Percentiles rank a stretch among this genome's conserved stretches.
phyloP scores from a whole-genome alignment of 495 filamentous ascomycete species.

The Glutinoglossum americanum region DNA sequence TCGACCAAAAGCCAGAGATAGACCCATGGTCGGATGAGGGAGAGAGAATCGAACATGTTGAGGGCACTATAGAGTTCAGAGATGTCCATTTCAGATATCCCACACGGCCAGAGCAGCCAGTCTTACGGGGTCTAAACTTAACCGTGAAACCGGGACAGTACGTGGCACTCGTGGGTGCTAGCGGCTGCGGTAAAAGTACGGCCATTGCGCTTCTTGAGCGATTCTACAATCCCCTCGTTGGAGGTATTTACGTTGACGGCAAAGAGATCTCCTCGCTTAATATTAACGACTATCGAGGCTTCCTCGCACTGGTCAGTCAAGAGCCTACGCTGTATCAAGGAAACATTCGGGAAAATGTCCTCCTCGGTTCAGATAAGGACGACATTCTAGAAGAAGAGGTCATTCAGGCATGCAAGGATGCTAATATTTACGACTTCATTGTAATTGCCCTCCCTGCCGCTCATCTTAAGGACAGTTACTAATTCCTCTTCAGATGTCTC shows the following conservation, averaged over 20 bases:
- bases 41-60: slow-evolving; percentile 29
- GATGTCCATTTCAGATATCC: slow-evolving; percentile 71
- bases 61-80: slow-evolving; percentile 54
- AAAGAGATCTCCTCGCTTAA: slow-evolving; percentile 54
- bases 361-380: slow-evolving; percentile 42
- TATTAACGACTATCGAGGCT: slow-evolving; percentile 53
- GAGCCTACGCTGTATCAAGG: slow-evolving; percentile 79
- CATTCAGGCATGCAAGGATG: slow-evolving; percentile 57
- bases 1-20: slow-evolving; percentile 56
- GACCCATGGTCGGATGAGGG: slow-evolving; percentile 69
- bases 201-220: slow-evolving; percentile 62
- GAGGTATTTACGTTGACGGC: slow-evolving; percentile 50
- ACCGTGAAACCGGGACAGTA: slow-evolving; percentile 55
- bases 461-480: not conserved
- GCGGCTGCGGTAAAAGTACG: slow-evolving; percentile 69
- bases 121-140: slow-evolving; percentile 52
- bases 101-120: slow-evolving; percentile 56
- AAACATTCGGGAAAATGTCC: slow-evolving; percentile 61
- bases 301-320: slow-evolving; percentile 64
- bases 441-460: slow-evolving; percentile 11
- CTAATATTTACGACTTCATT: slow-evolving; percentile 88
- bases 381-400: slow-evolving; percentile 47
- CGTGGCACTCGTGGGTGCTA: slow-evolving; percentile 60
- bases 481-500: not conserved
- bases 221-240: slow-evolving; percentile 65